Conservation (phyloP, 768 basidiomycete genomes). For the Termitomyces titanicus region DNA sequence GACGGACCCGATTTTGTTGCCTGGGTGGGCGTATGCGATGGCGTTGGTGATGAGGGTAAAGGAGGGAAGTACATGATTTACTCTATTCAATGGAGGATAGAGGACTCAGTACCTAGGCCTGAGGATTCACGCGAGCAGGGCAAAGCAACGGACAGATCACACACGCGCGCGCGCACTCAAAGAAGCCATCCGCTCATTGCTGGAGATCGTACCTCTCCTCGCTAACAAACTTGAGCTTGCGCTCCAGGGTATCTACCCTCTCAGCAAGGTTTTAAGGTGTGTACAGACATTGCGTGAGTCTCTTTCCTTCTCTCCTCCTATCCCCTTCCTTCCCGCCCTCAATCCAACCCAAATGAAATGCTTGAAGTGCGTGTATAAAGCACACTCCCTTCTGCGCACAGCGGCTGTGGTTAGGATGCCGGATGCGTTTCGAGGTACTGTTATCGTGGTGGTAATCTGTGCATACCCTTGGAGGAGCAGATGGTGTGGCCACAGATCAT, state of each 20-base stretch:
- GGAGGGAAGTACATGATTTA: slow-evolving; percentile 26
- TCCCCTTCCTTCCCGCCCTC: too few species aligned
- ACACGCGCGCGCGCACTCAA: slow-evolving; percentile 65
- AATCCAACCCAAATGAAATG: too few species aligned
- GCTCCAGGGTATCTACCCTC: slow-evolving; percentile 55
- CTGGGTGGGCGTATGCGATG: slow-evolving; percentile 73
- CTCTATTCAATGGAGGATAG: not conserved
- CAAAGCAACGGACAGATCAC: slow-evolving; percentile 25
- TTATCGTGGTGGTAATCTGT: too few species aligned
- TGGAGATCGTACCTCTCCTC: slow-evolving; percentile 75
- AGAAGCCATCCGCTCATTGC: slow-evolving; percentile 75
- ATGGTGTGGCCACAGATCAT: too few species aligned
- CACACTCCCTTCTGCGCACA: too few species aligned
- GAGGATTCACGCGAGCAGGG: slow-evolving; percentile 38
- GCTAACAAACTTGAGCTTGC: slow-evolving; percentile 81
- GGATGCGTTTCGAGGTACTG: too few species aligned
- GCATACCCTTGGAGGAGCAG: too few species aligned
- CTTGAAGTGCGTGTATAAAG: too few species aligned
- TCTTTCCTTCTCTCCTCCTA: not conserved
- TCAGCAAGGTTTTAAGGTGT: slow-evolving; percentile 64
- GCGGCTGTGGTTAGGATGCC: too few species aligned
- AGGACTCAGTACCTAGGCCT: too few species aligned
- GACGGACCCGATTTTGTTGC: slow-evolving; percentile 58
- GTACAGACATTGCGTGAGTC: slow-evolving; percentile 57
- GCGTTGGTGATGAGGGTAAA: slow-evolving; percentile 67